These are phyloP conservation scores for Naganishia cerealis DNA, from an alignment of 1,284 basidiomycete species.

Conservation along the genomic window DNA sequence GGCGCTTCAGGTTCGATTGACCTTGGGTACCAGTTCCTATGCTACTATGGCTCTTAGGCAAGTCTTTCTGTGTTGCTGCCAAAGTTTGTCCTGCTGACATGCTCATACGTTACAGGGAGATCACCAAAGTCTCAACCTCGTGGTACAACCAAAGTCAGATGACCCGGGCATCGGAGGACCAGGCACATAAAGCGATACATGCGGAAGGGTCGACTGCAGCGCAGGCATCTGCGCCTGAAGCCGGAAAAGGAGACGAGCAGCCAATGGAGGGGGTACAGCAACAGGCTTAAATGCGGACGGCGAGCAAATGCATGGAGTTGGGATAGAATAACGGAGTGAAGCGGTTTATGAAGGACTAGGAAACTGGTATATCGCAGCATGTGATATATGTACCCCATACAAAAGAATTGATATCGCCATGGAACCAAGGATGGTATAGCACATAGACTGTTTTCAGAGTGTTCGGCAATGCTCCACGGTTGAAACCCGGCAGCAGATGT, in stretches of 20 bases:
- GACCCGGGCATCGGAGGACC: conserved; percentile 78
- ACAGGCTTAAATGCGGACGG: too few relatives aligned
- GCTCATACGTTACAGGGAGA: conserved; percentile 56
- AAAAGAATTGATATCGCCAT: too few relatives aligned
- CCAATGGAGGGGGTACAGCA: background rate
- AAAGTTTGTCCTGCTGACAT: conserved; percentile 26
- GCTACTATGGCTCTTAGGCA: conserved; percentile 88
- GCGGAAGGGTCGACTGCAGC: background rate
- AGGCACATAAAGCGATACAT: conserved; percentile 45
- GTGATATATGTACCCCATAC: too few relatives aligned
- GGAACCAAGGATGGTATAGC: too few relatives aligned
- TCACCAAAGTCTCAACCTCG: conserved; percentile 88
- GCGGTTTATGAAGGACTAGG: background rate
- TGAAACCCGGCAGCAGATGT: too few relatives aligned
- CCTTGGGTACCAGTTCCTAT: conserved; percentile 81
- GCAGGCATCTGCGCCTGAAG: background rate
- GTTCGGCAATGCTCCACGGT: too few relatives aligned
- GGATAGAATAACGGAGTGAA: background rate
- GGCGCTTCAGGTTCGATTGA: conserved; percentile 77
- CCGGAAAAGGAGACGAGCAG: conserved; percentile 6
- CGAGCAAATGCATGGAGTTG: too few relatives aligned
- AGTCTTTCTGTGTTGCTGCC: background rate
- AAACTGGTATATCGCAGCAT: background rate
- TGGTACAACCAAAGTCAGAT: conserved; percentile 78
- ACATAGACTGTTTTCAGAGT: too few relatives aligned